Percentiles rank a stretch among this genome's conserved stretches.
phyloP scores from a whole-genome alignment of 495 filamentous ascomycete genomes.

The Poronia punctata region DNA sequence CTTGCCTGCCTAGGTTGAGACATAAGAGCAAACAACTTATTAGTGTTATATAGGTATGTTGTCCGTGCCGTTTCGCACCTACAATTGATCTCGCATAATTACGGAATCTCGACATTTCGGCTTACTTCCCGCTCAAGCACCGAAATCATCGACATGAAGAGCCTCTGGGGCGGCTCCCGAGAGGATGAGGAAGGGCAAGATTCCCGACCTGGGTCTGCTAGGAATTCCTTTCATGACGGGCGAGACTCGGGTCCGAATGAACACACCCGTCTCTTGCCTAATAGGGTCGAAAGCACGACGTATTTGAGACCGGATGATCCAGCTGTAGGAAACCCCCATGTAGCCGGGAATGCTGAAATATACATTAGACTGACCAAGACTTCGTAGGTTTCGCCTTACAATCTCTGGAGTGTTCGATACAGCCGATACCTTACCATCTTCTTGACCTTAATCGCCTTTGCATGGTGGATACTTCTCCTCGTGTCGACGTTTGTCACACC shows the following conservation, averaged over 20 bases:
- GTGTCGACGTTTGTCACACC: constrained; percentile 83
- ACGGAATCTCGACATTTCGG: background rate
- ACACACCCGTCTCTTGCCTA: constrained; percentile 64
- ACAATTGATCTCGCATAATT: background rate
- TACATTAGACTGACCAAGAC: constrained; percentile 7
- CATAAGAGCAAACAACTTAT: no score
- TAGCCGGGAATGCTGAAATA: background rate
- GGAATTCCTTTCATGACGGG: constrained; percentile 13
- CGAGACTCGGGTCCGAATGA: constrained; percentile 49
- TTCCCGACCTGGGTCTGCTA: constrained; percentile 3
- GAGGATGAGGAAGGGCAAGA: constrained; percentile 25
- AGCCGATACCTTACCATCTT: constrained; percentile 66
- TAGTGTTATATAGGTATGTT: no score
- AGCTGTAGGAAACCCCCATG: constrained; percentile 50
- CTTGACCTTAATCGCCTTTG: constrained; percentile 64
- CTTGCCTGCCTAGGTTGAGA: no score
- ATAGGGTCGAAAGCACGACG: constrained; percentile 44
- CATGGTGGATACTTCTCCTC: constrained; percentile 87
- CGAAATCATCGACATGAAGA: constrained; percentile 37
- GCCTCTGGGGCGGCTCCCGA: constrained; percentile 17
- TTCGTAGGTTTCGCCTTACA: constrained; percentile 84
- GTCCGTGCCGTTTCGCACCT: no score
- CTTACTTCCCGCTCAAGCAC: background rate
- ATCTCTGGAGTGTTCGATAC: constrained; percentile 80
- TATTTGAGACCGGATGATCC: constrained; percentile 92